phyloP scores from a whole-genome alignment of 371 early-diverging fungal species.

The Rhizopus arrhizus region DNA sequence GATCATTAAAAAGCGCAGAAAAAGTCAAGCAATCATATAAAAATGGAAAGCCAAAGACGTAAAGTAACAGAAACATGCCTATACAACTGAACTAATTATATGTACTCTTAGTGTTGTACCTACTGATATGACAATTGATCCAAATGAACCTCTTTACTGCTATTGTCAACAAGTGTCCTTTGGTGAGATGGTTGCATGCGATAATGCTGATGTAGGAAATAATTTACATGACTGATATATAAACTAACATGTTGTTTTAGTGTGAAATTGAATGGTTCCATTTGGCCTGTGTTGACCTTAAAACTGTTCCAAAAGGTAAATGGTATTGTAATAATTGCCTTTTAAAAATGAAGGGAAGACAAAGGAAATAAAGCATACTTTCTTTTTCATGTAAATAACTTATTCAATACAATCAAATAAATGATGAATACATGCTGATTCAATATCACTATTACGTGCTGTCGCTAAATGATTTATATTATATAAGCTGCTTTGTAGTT shows the following conservation, averaged over 20 bases:
- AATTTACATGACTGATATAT: neutral
- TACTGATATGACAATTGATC: conserved; percentile 84
- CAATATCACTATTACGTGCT: too few species aligned
- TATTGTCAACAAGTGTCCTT: conserved; percentile 93
- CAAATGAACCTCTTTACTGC: conserved; percentile 95
- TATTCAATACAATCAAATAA: too few species aligned
- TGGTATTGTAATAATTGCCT: conserved; percentile 90
- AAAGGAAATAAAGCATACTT: conserved; percentile 44
- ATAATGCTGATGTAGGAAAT: conserved; percentile 78
- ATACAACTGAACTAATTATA: too few species aligned
- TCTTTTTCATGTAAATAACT: too few species aligned
- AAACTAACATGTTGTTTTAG: conserved; percentile 31
- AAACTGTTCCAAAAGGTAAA: conserved; percentile 82
- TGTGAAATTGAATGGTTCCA: conserved; percentile 97
- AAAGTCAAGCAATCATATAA: conserved; percentile 32
- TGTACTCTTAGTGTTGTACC: conserved; percentile 31
- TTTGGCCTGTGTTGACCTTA: conserved; percentile 87
- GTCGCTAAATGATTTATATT: too few species aligned
- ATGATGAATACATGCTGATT: too few species aligned
- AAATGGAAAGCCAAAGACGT: conserved; percentile 32
- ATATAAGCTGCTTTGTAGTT: too few species aligned
- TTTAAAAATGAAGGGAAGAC: conserved; percentile 60
- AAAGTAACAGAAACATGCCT: neutral
- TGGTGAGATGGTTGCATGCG: conserved; percentile 98
- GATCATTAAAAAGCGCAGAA: conserved; percentile 24